Base-by-base conservation (phyloP, 2,329 filamentous ascomycete genomes). In the Kalmusia sp. region DNA sequence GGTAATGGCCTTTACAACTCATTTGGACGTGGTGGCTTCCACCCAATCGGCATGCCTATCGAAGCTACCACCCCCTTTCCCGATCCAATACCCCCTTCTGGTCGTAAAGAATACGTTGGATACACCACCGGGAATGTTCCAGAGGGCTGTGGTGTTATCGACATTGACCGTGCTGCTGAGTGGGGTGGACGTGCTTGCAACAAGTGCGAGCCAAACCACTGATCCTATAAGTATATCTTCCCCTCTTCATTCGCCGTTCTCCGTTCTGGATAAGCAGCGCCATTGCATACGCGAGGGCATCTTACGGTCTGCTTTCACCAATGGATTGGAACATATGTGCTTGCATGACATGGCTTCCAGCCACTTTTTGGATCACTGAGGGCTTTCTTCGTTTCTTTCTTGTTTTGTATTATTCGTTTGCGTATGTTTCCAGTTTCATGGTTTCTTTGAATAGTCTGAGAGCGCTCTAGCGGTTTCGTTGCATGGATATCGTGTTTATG, bases 41-140 rank as follows among this genome's bases (percentile, higher is more conserved):
- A 19, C 12, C 35, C 37, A 19, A 57, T 48, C 7, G 70, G 69
- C 12, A 49, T 73, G 6, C 70, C 70, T 3, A 57, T 74, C 19
- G 58, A 67, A n/a, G 63, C 61, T 2, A 71, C 68, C 0, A 57
- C 55, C 4, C 70, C 70, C 2, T 74, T 74, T 30, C 71, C 71
- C 1, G 51, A 57, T 19, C 69, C 70, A 2, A 38, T 68, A 2
- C 54, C 68, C 1, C 71, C 71, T 0, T 57, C 60, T 15, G 69
- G 66, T 25, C 51, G 41, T 21, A 34, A 25, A 21, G 31, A 49
- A 4, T 57, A 55, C 21, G 28, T 52, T 9, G 48, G 57, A 1
- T 56, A 60, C 41, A 33, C 38, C 3, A 15, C 60, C 3, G 48
- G 54, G 35, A 9, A 4, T 41, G 28, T 22, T 3, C 33, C 39